Base-by-base conservation (phyloP, 768 basidiomycete species). In the Amanita fuliginea region DNA sequence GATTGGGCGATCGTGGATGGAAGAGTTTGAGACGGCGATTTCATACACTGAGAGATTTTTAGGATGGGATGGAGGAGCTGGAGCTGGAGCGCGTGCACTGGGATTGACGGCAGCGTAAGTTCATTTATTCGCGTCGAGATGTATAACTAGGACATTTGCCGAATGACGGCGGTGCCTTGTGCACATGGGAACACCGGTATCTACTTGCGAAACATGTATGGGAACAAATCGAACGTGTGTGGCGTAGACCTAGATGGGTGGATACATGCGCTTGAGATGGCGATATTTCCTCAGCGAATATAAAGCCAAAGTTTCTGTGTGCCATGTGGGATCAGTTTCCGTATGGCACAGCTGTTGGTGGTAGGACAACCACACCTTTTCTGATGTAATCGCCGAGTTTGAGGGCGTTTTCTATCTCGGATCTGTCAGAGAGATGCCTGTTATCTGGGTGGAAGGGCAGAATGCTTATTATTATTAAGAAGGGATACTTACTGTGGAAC, bases 231-330 rank as follows among this genome's bases (percentile, higher is more conserved):
- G 32, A 42, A 50, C 42, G 49, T 43, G 49, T 28, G 42, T n/a
- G 14, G 22, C n/a, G n/a, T 11, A 11, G 51, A 16, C n/a, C 35
- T 19, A 6, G 16, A 11, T 11, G 40, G 56, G 6, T 30, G 30
- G 30, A 59, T 91, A 91, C 70, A 81, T 80, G 50, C 81, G 73
- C 59, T 77, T 84, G 54, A 92, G 65, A 60, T 89, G 77, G 41
- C 89, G 78, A 57, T 91, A 92, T 64, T 92, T 92, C 55, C 83
- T 75, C 39, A 92, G 65, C 1, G 85, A 81, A 57, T 92, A 91
- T 18, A 92, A 64, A 0, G 88, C 87, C 39, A 91, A 69, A 0
- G 87, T 90, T 67, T 91, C 88, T 89, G 56, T n/a, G 19, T n/a
- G 10, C 10, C 30, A 30, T 30, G 26, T 6, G 30, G 10, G 0